Base-by-base conservation (phyloP, 192 early-diverging fungal species). In the Chytriomyces sp. region DNA sequence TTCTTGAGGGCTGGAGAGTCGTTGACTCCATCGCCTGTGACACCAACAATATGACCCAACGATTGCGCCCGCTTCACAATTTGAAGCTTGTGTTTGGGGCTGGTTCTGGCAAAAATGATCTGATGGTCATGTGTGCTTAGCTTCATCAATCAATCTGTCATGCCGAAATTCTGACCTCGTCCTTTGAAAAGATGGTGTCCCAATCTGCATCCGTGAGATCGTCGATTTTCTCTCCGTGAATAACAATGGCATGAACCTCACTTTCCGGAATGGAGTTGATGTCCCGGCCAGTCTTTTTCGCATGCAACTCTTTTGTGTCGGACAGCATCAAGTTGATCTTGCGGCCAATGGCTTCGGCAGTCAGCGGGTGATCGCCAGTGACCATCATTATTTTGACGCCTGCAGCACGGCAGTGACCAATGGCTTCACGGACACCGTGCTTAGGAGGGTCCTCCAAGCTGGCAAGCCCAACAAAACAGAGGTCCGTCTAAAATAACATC, bases 371-470 rank as follows among this genome's bases (percentile, higher is more conserved):
- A 78, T 98, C 96, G 79, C 94, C 96, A 38, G 96, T 99, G n/a
- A 99, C 94, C 94, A 99, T 97, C 85, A 99, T 93, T 40, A 99
- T 94, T 76, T 92, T 91, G 81, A 99, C 92, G 68, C 96, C 96
- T 12, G 96, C 96, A 33, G 79, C 82, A 64, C 94, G 91, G 77
- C 94, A 96, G 49, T 90, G 89, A 44, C 94, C 95, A 78, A 99
- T 93, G 26, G 95, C 95, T 79, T 97, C 94, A 80, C 94, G 93
- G n/a, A 99, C 95, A 60, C 94, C 96, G 76, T 96, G 95, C 78
- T 96, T 96, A 72, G 96, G 96, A 59, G 96, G 96, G 77, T 97
- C 96, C 75, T 96, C 93, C 6, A 99, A 83, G n/a, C 91, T 92
- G 8, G 88, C 86, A 26, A 99, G 84, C 14, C 95, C 94, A 41